phyloP scores from a whole-genome alignment of 805 yeast species.

The Wickerhamiella hasegawae region DNA sequence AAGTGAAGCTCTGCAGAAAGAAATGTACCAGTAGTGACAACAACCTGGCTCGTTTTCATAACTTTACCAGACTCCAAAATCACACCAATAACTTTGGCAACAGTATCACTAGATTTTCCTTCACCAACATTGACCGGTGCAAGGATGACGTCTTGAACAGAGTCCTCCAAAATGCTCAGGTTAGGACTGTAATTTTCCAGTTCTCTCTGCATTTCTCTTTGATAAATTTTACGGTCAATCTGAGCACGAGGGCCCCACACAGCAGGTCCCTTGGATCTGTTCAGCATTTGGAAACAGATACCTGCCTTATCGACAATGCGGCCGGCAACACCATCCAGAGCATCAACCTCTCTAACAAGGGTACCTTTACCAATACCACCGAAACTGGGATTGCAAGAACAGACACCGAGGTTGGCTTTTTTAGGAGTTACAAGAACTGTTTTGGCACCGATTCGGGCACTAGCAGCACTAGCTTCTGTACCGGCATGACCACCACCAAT shows the following conservation, averaged over 20 bases:
- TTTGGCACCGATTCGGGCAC: constrained; percentile 66
- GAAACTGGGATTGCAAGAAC: constrained; percentile 94
- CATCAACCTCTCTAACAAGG: constrained; percentile 80
- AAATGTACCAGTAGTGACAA: constrained; percentile 92
- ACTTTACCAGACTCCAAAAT: constrained; percentile 52
- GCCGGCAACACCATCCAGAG: constrained; percentile 84
- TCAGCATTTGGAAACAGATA: constrained; percentile 74
- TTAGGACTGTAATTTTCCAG: constrained; percentile 37
- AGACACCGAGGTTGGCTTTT: constrained; percentile 65
- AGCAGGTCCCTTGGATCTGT: constrained; percentile 82
- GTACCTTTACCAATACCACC: constrained; percentile 99
- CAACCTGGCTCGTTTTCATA: constrained; percentile 47
- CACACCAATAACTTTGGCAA: constrained; percentile 42
- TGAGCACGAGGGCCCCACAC: constrained; percentile 99
- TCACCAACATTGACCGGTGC: constrained; percentile 11
- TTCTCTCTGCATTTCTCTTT: constrained; percentile 60
- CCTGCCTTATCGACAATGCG: constrained; percentile 86
- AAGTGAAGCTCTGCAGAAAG: constrained; percentile 88
- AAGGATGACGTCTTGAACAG: constrained; percentile 72
- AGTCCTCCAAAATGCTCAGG: constrained; percentile 48
- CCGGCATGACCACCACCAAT: constrained; percentile 99
- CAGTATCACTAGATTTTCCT: constrained; percentile 4
- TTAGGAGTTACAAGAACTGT: constrained; percentile 69
- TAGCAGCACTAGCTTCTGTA: constrained; percentile 88
- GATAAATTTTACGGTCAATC: constrained; percentile 71